Evolutionary conservation across 768 basidiomycete genomes (phyloP), one percentile per base, ranked within the genome.

Genomic region (Calocera cornea): DNA sequence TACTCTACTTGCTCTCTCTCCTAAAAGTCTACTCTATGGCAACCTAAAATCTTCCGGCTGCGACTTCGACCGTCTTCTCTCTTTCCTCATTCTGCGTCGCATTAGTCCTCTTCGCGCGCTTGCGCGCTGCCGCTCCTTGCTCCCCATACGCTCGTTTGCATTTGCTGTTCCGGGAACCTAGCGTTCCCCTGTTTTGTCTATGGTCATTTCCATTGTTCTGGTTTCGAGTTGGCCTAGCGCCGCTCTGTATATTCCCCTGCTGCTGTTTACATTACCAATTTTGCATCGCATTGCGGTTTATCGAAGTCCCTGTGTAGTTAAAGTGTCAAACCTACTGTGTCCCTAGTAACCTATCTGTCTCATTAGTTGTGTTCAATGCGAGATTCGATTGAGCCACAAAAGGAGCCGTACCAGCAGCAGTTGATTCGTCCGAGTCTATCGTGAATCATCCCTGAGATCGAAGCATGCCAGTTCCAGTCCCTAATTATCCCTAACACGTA

Each of bases 1-100:
- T 60, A 60, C 54, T 33, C 54, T 60, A 60, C 31, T 47, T 19
- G 44, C 44, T 10, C 14, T 60, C 54, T 60, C 54, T 41, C 19
- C 19, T 60, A 60, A 60, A 60, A 60, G 54, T 27, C 31, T 60
- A 60, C 54, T 60, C 24, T 60, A 60, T 60, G 54, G 54, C 54
- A 33, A 29, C 54, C 54, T 60, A 60, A 60, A 60, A 60, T 33
- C 54, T 12, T 3, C 19, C 22, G 44, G 44, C 24, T 47, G 16
- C 10, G 31, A 14, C 31, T 60, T 60, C 31, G 54, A 29, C 31
- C 54, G 44, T 60, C 5, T 60, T 60, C 54, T 60, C 31, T 60
- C 54, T 60, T 60, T 60, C 54, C 2, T 8, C 31, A 8, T 47
- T 47, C 19, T 14, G 54, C 19, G 7, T 47, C 19, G 24, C 54